Evolutionary conservation across 306 rosid genomes (phyloP).

Genomic region (Quercus engelmannii): DNA sequence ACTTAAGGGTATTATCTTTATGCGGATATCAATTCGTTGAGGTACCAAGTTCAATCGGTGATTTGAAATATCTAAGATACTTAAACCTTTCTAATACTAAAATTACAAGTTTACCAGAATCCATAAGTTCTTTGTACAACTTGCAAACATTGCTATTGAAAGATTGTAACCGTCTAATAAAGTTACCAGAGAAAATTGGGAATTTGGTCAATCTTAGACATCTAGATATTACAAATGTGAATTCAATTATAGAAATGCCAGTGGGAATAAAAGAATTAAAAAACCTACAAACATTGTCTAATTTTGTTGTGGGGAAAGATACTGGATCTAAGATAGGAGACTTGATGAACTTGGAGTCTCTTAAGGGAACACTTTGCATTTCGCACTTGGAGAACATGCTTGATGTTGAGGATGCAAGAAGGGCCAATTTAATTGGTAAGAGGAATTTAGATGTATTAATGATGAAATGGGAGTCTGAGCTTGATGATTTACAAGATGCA

Average conservation of each 20-base stretch:
- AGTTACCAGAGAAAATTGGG: not conserved
- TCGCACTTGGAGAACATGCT: not conserved
- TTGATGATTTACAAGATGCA: too few species aligned
- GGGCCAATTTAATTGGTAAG: not conserved
- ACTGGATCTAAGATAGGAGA: too few species aligned
- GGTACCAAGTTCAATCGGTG: not conserved
- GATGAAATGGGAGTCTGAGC: not conserved
- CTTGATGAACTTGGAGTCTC: not conserved
- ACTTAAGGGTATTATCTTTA: not conserved
- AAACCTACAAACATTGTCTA: too few species aligned
- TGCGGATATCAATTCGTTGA: not conserved
- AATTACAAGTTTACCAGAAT: not conserved
- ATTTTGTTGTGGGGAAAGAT: too few species aligned
- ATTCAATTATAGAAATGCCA: too few species aligned
- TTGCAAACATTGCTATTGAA: not conserved
- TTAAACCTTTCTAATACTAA: not conserved
- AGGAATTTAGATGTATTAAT: not conserved
- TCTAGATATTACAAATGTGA: too few species aligned
- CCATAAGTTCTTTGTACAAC: not conserved
- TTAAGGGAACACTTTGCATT: not conserved
- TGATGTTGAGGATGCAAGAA: not conserved
- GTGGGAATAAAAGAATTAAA: not conserved
- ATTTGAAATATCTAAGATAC: not conserved
- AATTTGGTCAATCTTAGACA: too few species aligned
- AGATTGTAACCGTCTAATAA: accelerated